A percentile compares a stretch with the other conserved stretches of the same genome.
These are phyloP conservation scores for Cladophialophora psammophila DNA, from an alignment of 2,329 filamentous ascomycete species.

Conservation along the genomic window DNA sequence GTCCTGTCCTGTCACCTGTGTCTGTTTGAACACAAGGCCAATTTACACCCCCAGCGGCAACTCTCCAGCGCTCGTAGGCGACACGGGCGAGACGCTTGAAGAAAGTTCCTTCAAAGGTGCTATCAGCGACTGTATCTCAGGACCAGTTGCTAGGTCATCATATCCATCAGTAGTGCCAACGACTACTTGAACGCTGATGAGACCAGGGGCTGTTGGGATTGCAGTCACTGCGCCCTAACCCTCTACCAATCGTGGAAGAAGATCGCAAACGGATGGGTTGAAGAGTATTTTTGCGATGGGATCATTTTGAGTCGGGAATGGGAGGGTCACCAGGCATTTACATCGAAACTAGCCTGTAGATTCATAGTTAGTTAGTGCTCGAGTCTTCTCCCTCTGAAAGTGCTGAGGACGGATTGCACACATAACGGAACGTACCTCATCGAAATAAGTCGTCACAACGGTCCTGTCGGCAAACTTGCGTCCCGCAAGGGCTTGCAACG, in stretches of 20 bases:
- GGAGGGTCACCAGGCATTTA: slow-evolving; percentile 77
- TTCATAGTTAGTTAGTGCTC: slow-evolving; percentile 22
- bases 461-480: slow-evolving; percentile 96
- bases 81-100: not conserved
- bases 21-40: not conserved
- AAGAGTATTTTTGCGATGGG: not conserved
- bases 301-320: not conserved
- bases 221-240: not conserved
- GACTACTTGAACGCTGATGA: not conserved
- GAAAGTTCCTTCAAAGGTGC: not conserved
- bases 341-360: slow-evolving; percentile 87
- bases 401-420: not conserved
- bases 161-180: not conserved
- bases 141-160: not conserved
- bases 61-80: not conserved
- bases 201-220: not conserved
- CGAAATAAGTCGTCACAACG: slow-evolving; percentile 95
- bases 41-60: not conserved
- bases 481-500: slow-evolving; percentile 86
- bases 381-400: not conserved
- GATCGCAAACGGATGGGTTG: not conserved
- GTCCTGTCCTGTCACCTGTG: not conserved
- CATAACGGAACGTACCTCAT: slow-evolving; percentile 68
- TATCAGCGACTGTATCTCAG: not conserved
- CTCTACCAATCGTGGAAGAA: not conserved